Conservation (phyloP, 345 rosid genomes). For the Aegle marmelos region DNA sequence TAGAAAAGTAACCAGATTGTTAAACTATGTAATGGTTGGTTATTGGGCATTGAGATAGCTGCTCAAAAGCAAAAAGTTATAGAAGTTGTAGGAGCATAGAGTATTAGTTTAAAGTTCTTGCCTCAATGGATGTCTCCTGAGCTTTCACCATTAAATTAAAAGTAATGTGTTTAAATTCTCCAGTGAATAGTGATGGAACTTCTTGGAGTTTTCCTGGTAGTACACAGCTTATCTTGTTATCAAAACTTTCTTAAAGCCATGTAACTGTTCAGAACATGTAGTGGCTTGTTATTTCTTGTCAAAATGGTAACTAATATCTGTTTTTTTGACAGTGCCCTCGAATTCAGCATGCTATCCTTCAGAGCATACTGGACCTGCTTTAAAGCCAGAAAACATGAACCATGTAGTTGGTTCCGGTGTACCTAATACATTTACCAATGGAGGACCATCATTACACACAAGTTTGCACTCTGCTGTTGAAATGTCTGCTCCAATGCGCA, state of each 20-base stretch:
- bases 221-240: neutral
- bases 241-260: neutral
- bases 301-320: conserved; percentile 13
- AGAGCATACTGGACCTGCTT: conserved; percentile 45
- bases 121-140: neutral
- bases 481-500: conserved; percentile 60
- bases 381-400: conserved; percentile 65
- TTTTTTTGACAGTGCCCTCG: conserved; percentile 56
- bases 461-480: conserved; percentile 60
- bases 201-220: neutral
- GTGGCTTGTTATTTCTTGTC: neutral
- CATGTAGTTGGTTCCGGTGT: conserved; percentile 49
- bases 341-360: conserved; percentile 57
- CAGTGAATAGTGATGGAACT: neutral
- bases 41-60: neutral
- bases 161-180: neutral
- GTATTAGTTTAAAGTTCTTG: neutral
- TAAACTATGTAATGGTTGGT: neutral
- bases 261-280: neutral
- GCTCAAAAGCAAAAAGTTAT: neutral
- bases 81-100: neutral
- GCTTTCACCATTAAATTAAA: neutral
- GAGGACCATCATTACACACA: conserved; percentile 57
- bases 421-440: conserved; percentile 61
- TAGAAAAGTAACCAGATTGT: neutral